Evolutionary conservation across 1,284 basidiomycete species (phyloP), one percentile per base, ranked within the genome.

Genomic region (Leccinum pallidistipes): DNA sequence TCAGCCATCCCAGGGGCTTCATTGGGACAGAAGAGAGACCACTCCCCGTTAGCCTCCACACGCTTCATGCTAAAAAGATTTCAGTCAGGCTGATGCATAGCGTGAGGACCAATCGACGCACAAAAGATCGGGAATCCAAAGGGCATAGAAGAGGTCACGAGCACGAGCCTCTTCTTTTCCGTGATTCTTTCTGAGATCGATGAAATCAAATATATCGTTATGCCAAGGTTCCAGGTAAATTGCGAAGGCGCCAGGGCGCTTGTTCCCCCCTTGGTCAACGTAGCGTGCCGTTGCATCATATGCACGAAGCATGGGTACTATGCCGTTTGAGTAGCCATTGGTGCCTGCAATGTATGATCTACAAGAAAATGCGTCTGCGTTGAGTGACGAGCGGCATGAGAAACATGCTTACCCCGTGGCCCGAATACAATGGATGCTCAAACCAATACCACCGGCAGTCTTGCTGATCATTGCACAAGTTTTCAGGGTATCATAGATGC

Each of bases 381-480:
- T 52, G 49, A 43, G 34, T 4, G 52, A 66, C 29, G 57, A 67
- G 65, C 58, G 68, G 68, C 62, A 77, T 36, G 45, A 54, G 55
- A 27, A 53, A 52, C 34, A 11, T 7, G 69, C 85, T 27, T 71
- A 92, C 85, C 97, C 97, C 63, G 97, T 98, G 29, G 95, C 95
- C 59, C 97, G 92, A 70, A 99, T 98, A 78, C 91, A 92, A 81
- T 98, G 96, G 68, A 99, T 98, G 79, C 85, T 95, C 63, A 99
- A 80, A 65, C 97, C 97, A 73, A 99, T 98, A 68, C 97, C 97
- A 71, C 97, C 97, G 45, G 97, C 97, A 27, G 95, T 97, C 84
- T 99, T 99, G 74, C 94, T 97, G 77, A 99, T 99, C 92, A 98
- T 96, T 2, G 97, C 97, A 74, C 97, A 99, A 64, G 88, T 94